These are phyloP conservation scores for Styphnolobium japonicum DNA, from an alignment of 306 rosid species.

Conservation along the genomic window DNA sequence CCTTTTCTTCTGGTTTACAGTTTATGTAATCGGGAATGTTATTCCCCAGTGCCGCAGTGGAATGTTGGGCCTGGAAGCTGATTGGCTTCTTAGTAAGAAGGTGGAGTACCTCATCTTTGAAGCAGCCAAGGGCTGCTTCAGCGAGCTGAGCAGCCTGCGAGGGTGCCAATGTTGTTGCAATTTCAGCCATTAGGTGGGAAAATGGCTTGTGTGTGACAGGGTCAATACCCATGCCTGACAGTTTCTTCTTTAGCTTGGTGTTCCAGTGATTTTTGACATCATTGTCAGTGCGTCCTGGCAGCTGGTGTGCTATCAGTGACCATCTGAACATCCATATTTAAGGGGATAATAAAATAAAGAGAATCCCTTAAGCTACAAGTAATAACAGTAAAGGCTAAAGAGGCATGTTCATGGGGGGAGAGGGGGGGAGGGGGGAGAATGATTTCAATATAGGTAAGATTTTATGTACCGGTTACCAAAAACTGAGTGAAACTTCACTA, in stretches of 20 bases:
- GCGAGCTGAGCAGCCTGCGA: conserved; percentile 82
- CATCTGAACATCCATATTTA: conserved; percentile 52
- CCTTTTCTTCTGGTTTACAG: conserved; percentile 51
- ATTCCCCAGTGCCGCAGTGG: conserved; percentile 35
- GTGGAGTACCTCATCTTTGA: conserved; percentile 78
- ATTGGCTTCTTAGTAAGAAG: conserved; percentile 67
- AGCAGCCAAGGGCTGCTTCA: conserved; percentile 88
- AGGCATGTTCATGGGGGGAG: background rate
- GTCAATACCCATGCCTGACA: conserved; percentile 76
- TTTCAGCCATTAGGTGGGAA: conserved; percentile 88
- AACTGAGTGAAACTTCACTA: conserved; percentile 86
- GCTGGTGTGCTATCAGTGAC: conserved; percentile 78
- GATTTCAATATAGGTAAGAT: background rate
- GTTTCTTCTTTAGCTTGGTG: conserved; percentile 75
- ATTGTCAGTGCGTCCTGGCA: conserved; percentile 82
- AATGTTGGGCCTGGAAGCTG: conserved; percentile 69
- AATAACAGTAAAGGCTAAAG: background rate
- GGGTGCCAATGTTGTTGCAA: conserved; percentile 77
- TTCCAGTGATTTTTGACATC: conserved; percentile 86
- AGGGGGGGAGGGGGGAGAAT: no score
- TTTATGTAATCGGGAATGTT: conserved; percentile 39
- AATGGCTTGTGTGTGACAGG: conserved; percentile 84
- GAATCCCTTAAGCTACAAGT: background rate
- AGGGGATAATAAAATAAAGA: background rate
- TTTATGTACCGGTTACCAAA: conserved; percentile 73